Evolutionary conservation across 2,329 filamentous ascomycete species (phyloP).

Genomic region (Fusarium sp.): DNA sequence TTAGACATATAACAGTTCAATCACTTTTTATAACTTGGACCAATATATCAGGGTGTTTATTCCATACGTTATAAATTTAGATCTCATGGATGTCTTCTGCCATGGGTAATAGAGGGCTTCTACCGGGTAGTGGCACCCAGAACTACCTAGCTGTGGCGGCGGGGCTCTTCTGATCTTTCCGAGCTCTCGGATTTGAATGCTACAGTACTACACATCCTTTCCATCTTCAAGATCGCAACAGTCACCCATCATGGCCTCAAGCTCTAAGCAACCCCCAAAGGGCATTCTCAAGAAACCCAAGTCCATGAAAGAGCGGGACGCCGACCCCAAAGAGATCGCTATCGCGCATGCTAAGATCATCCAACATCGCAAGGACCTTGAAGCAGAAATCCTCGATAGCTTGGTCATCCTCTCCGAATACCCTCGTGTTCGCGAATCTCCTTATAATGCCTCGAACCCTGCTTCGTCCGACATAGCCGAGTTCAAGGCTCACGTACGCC

Average conservation of each 20-base stretch:
- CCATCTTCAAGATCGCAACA: background rate
- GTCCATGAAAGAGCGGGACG: constrained; percentile 43
- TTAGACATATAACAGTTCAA: background rate
- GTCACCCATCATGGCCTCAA: constrained; percentile 42
- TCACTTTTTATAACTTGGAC: background rate
- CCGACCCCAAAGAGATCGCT: constrained; percentile 71
- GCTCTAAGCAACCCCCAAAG: constrained; percentile 56
- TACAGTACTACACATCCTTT: constrained; percentile 12
- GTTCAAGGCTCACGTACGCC: constrained; percentile 74
- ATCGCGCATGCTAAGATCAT: constrained; percentile 85
- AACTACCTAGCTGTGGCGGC: constrained; percentile 13
- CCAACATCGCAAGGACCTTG: constrained; percentile 82
- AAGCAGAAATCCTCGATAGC: constrained; percentile 77
- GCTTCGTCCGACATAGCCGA: constrained; percentile 68
- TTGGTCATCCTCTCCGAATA: constrained; percentile 77
- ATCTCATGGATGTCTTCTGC: background rate
- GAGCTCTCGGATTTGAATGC: background rate
- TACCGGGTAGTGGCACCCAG: constrained; percentile 16
- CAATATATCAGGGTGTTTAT: background rate
- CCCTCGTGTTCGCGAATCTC: constrained; percentile 54
- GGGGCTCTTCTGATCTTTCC: constrained; percentile 17
- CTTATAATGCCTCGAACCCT: constrained; percentile 59
- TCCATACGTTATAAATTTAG: background rate
- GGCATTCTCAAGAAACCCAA: constrained; percentile 70
- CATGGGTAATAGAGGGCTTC: background rate